Percentiles rank a stretch among this genome's conserved stretches.
phyloP scores from a whole-genome alignment of 192 early-diverging fungal species.

The Powellomyces hirtus region DNA sequence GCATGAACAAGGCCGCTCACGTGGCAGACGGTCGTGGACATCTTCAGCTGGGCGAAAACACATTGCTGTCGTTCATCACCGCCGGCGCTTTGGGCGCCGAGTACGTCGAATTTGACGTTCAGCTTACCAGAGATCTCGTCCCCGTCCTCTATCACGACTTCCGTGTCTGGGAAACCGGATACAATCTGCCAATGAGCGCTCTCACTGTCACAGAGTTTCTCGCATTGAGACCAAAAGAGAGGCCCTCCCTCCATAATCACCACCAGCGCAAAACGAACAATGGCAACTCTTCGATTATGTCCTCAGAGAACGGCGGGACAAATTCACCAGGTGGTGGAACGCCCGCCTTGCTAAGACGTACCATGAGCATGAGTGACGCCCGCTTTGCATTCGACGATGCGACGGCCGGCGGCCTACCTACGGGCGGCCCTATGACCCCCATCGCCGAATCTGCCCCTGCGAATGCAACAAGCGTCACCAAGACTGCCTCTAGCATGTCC shows the following conservation, averaged over 20 bases:
- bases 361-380: slow-evolving; percentile 26
- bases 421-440: neutral
- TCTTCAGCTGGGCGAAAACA: slow-evolving; percentile 87
- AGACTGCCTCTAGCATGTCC: no score
- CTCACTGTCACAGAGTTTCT: slow-evolving; percentile 42
- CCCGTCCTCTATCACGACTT: slow-evolving; percentile 90
- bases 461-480: neutral
- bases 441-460: neutral
- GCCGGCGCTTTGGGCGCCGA: slow-evolving; percentile 80
- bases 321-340: neutral
- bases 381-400: neutral
- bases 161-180: slow-evolving; percentile 40
- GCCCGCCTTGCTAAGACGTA: slow-evolving; percentile 9
- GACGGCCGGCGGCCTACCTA: neutral
- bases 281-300: neutral
- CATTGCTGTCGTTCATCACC: slow-evolving; percentile 77
- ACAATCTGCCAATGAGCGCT: slow-evolving; percentile 31
- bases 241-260: neutral
- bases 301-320: neutral
- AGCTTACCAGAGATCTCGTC: slow-evolving; percentile 83
- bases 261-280: neutral
- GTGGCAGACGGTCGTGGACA: slow-evolving; percentile 24
- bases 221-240: slow-evolving; percentile 29
- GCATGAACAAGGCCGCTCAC: slow-evolving; percentile 68
- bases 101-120: slow-evolving; percentile 94